phyloP scores from a whole-genome alignment of 2,329 filamentous ascomycete genomes.

The Rutstroemia sp. region DNA sequence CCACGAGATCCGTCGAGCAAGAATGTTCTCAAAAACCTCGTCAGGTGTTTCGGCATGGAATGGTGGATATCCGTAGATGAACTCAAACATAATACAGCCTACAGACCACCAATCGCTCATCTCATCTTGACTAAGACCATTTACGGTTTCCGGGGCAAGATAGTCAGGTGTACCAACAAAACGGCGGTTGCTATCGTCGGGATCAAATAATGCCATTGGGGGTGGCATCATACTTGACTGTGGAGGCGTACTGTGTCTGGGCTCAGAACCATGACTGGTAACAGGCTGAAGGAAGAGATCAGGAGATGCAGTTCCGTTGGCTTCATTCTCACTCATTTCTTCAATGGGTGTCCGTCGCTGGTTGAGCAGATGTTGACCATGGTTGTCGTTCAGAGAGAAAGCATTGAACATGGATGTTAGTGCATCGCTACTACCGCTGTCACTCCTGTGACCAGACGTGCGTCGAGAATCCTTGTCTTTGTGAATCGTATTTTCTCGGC shows the following conservation, averaged over 20 bases:
- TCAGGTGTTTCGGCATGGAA: constrained; percentile 90
- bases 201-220: constrained; percentile 91
- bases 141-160: constrained; percentile 92
- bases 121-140: constrained; percentile 90
- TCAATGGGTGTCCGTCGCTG: constrained; percentile 57
- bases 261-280: constrained; percentile 33
- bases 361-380: constrained; percentile 29
- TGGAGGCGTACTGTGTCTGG: constrained; percentile 52
- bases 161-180: constrained; percentile 98
- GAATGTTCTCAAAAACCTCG: constrained; percentile 92
- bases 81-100: constrained; percentile 97
- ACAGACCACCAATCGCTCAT: constrained; percentile 99
- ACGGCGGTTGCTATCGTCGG: constrained; percentile 82
- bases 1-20: constrained; percentile 86
- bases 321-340: constrained; percentile 65
- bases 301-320: constrained; percentile 58
- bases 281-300: constrained; percentile 61
- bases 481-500: constrained; percentile 46
- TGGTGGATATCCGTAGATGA: constrained; percentile 85
- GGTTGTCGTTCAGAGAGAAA: constrained; percentile 64
- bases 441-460: constrained; percentile 70
- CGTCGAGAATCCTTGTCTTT: constrained; percentile 63
- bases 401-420: constrained; percentile 75
- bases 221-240: constrained; percentile 73
- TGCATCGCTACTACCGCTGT: constrained; percentile 85